Evolutionary conservation across 306 rosid genomes (phyloP).

Genomic region (Lupinus albus): DNA sequence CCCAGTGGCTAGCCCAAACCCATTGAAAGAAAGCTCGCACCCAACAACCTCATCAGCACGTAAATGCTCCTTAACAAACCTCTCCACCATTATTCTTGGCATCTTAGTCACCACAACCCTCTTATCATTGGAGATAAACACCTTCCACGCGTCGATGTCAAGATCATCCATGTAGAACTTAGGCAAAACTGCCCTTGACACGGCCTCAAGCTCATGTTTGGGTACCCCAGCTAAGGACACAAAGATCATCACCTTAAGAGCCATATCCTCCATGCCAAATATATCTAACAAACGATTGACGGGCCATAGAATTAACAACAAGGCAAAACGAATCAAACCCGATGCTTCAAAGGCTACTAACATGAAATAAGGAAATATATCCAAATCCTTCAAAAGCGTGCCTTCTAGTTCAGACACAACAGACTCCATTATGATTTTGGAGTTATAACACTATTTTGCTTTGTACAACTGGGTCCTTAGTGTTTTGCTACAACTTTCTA

Average conservation of each 20-base stretch:
- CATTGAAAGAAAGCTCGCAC: constrained; percentile 53
- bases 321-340: constrained; percentile 69
- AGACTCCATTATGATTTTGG: constrained; percentile 48
- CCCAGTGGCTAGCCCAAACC: constrained; percentile 77
- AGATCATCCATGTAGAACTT: constrained; percentile 83
- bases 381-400: constrained; percentile 62
- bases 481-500: background rate
- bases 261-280: constrained; percentile 45
- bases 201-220: constrained; percentile 63
- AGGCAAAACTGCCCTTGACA: constrained; percentile 79
- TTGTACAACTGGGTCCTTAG: background rate
- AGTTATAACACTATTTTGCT: background rate
- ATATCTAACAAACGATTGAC: constrained; percentile 45
- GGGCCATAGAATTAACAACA: constrained; percentile 71
- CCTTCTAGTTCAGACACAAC: constrained; percentile 87
- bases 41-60: constrained; percentile 77
- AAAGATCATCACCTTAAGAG: constrained; percentile 63
- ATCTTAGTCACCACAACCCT: constrained; percentile 67
- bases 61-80: constrained; percentile 77
- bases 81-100: constrained; percentile 81
- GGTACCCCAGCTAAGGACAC: constrained; percentile 61
- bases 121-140: constrained; percentile 45
- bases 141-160: constrained; percentile 68
- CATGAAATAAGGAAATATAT: constrained; percentile 81
- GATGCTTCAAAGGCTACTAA: constrained; percentile 83